A percentile compares a stretch with the other conserved stretches of the same genome.
phyloP scores from a whole-genome alignment of 2,329 filamentous ascomycete genomes.

The Colletotrichum plurivorum region DNA sequence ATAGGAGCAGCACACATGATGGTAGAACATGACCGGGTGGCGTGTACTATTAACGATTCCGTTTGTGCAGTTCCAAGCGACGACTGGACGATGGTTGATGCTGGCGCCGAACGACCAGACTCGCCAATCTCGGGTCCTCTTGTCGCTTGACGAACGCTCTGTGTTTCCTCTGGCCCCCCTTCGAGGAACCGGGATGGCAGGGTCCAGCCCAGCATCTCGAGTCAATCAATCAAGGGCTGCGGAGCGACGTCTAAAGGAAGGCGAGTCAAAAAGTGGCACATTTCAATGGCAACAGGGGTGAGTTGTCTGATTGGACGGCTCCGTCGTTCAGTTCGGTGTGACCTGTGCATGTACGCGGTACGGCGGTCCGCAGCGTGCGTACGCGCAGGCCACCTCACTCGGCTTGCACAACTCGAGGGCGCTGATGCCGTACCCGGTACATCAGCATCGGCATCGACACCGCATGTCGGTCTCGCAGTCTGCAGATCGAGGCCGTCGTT shows the following conservation, averaged over 20 bases:
- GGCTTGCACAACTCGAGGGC: constrained; percentile 9
- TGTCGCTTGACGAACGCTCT: constrained; percentile 24
- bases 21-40: too few species aligned
- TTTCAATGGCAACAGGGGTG: constrained; percentile 29
- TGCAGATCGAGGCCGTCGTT: constrained; percentile 33
- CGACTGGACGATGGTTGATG: background rate
- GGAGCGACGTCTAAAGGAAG: constrained; percentile 24
- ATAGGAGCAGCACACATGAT: constrained; percentile 5
- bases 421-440: constrained; percentile 21
- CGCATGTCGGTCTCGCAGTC: background rate
- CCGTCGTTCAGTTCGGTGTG: constrained; percentile 35
- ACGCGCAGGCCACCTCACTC: background rate
- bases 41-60: too few species aligned
- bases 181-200: constrained; percentile 15
- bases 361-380: background rate
- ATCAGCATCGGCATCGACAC: constrained; percentile 15
- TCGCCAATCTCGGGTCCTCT: constrained; percentile 28
- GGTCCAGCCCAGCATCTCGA: constrained; percentile 18
- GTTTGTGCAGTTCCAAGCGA: background rate
- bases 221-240: constrained; percentile 34
- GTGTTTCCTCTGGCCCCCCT: constrained; percentile 6
- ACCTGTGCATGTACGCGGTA: constrained; percentile 21
- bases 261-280: constrained; percentile 29
- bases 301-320: constrained; percentile 30
- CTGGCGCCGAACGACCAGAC: background rate